Base-by-base conservation (phyloP, 2,329 filamentous ascomycete species). In the Hypomyces rosellus region DNA sequence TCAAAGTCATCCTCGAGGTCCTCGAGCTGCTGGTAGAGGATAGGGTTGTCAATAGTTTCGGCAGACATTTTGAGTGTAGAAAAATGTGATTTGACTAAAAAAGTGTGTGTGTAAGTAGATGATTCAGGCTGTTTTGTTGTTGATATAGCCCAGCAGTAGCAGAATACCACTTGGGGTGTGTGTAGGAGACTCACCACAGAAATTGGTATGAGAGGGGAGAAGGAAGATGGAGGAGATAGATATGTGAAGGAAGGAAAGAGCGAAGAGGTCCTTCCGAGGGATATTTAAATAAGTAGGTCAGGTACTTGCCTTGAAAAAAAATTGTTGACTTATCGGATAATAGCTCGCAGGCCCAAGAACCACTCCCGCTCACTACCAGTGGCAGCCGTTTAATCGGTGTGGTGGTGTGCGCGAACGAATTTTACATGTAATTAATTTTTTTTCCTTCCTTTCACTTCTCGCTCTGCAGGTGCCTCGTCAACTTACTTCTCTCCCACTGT, bases 1-100 rank as follows among this genome's bases (percentile, higher is more conserved):
- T 91, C 84, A 62, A 96, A 95, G 56, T 95, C 86, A 59, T 83
- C 78, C 74, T 96, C 89, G 56, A 96, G 76, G 51, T 85, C 79
- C 52, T 82, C 80, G 57, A 97, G 82, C 66, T 92, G 81, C 69
- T 89, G 86, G 69, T 89, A 91, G 52, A 77, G 79, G 54, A 85
- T 71, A 52, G 69, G 58, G 53, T 70, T 72, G 22, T 69, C 64
- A 53, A 66, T 55, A 53, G 65, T 58, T 44, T 65, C 64, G 55
- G 61, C 59, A 61, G 65, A 67, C 68, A 70, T 70, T 52, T 43
- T 63, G 57, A 41, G 46, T 30, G 25, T 30, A 11, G 25, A 30
- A 30, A 50, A 54, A 49, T 60, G 50, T 49, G 25, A 18, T 43
- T 14, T 42, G 13, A 15, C 20, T 15, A 7, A 39, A 11, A 30